A percentile compares a stretch with the other conserved stretches of the same genome.
These are phyloP conservation scores for Pelargonium fulgidum DNA, from an alignment of 441 rosid species.

Conservation along the genomic window DNA sequence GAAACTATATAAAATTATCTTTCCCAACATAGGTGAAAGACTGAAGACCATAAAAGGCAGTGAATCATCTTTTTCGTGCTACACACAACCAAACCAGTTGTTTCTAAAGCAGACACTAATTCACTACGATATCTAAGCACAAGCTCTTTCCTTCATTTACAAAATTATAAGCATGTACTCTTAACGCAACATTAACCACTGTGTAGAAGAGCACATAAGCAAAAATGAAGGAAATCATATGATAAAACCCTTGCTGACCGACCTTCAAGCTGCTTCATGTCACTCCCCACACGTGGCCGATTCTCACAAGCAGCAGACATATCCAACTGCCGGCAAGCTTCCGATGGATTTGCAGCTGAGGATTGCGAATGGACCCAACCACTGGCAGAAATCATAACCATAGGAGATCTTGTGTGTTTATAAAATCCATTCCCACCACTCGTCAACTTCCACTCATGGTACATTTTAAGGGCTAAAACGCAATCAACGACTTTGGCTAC, in stretches of 20 bases:
- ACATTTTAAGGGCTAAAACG: conserved; percentile 61
- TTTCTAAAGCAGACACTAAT: background rate
- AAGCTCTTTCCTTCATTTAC: too few species aligned
- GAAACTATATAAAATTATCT: background rate
- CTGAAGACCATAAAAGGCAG: background rate
- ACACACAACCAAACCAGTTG: background rate
- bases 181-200: too few species aligned
- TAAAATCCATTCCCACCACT: conserved; percentile 44
- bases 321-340: conserved; percentile 52
- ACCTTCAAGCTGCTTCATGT: conserved; percentile 46
- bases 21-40: background rate
- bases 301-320: conserved; percentile 36
- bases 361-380: conserved; percentile 28
- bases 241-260: conserved; percentile 6
- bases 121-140: background rate
- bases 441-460: conserved; percentile 57
- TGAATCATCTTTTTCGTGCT: background rate
- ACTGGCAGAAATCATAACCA: conserved; percentile 41
- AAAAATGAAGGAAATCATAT: background rate
- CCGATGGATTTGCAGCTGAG: conserved; percentile 26
- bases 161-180: background rate
- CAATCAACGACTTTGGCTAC: conserved; percentile 80
- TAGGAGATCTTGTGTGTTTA: conserved; percentile 55
- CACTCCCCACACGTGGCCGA: conserved; percentile 28
- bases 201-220: too few species aligned